Evolutionary conservation across 306 rosid species (phyloP).

Genomic region (Gillenia trifoliata): DNA sequence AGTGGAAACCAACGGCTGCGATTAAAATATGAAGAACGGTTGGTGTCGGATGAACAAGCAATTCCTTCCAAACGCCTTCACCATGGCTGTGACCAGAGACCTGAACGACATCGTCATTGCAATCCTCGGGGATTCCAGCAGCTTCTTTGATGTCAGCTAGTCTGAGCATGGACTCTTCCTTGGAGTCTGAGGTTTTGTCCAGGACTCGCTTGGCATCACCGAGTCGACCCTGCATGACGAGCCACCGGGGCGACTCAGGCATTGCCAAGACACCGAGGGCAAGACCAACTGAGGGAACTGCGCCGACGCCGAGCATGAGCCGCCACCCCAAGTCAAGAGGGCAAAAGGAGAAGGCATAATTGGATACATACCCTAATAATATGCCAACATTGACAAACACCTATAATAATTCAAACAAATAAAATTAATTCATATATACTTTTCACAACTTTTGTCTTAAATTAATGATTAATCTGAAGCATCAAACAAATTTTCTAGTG

Average conservation of each 20-base stretch:
- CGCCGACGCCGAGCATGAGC: slow-evolving; percentile 59
- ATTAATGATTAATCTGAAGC: background rate
- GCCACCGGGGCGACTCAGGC: slow-evolving; percentile 79
- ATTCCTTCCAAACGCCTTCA: background rate
- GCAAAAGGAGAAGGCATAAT: slow-evolving; percentile 49
- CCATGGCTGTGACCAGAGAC: background rate
- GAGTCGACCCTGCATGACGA: slow-evolving; percentile 58
- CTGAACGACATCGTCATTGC: background rate
- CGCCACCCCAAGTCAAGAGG: slow-evolving; percentile 45
- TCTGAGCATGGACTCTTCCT: slow-evolving; percentile 42
- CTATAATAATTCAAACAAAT: slow-evolving; percentile 15
- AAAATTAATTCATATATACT: background rate
- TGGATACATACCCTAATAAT: slow-evolving; percentile 47
- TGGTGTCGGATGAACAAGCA: slow-evolving; percentile 42
- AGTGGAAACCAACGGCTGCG: slow-evolving; percentile 38
- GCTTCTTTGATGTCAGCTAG: slow-evolving; percentile 53
- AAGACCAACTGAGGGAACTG: slow-evolving; percentile 38
- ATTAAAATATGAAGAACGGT: slow-evolving; percentile 41
- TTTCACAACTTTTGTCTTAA: background rate
- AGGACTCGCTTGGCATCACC: slow-evolving; percentile 54
- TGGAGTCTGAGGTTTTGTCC: slow-evolving; percentile 47
- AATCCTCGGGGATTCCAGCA: slow-evolving; percentile 25
- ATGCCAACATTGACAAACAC: slow-evolving; percentile 55
- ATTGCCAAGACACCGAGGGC: slow-evolving; percentile 39
- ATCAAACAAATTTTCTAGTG: background rate